Evolutionary conservation across 192 early-diverging fungal genomes (phyloP), one percentile per base, ranked within the genome.

Genomic region (Thamnidium elegans): DNA sequence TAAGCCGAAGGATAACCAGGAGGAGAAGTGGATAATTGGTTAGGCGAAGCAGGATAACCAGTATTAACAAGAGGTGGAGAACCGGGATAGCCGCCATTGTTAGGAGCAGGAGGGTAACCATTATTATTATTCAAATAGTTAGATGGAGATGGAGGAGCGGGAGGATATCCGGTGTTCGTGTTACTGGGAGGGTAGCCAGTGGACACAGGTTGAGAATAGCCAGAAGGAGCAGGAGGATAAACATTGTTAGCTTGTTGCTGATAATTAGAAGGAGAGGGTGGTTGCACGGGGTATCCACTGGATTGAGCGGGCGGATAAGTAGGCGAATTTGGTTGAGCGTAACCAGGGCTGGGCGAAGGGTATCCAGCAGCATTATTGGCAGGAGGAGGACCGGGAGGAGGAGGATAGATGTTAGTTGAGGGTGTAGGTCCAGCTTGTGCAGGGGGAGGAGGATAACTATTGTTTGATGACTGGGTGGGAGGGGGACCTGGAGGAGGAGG

Each of bases 161-260:
- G 46, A 15, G 46, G 46, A 15, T 48, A 48, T 5, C 46, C 14
- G 6, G 46, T 6, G 15, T 4, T 17, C 3, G 17, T 7, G 17
- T 19, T 15, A 17, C 15, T 4, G 6, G 13, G 46, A 2, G 8
- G 46, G 4, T 48, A 45, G 44, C 44, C 44, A 13, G 44, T 50
- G 26, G 50, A 13, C 42, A 74, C 74, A 14, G 65, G 67, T 58
- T 68, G 62, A 32, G 51, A 71, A 34, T 60, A 67, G 17, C 69
- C 42, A 3, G 67, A 4, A 26, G 50, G 67, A 39, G 69, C 58
- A 50, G 55, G 65, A 26, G 66, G n/a, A 14, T 44, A 50, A 62
- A 31, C 6, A 62, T 15, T 34, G 67, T 0, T 53, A 26, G 62
- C 3, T 39, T 11, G 8, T 36, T n/a, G 9, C n/a, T 47, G 26